Base-by-base conservation (phyloP, 768 basidiomycete genomes). In the Plicaturopsis crispa region DNA sequence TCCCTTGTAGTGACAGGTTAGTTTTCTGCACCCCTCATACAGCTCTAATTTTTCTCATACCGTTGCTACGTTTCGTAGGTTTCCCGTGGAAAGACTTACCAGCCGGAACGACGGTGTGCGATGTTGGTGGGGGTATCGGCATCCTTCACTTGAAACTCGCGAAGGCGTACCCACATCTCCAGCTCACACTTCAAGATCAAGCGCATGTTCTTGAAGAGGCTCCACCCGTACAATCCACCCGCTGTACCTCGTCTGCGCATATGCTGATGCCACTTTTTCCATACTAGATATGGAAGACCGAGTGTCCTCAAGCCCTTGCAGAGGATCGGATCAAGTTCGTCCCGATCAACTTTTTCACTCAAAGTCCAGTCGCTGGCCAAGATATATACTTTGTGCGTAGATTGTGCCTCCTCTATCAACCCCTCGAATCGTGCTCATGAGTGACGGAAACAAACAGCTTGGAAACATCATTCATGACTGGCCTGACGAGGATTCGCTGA, bases 111-210 rank as follows among this genome's bases (percentile, higher is more conserved):
- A 47, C 50, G 3, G 50, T 70, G 12, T 63, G 63, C 36, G 67
- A 70, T 48, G 53, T 69, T 12, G 67, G 65, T 12, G 61, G 65
- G 4, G 60, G 63, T 5, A 54, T 60, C 31, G 69, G 69, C 1
- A 61, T 63, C 31, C 47, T 57, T n/a, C 49, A 59, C 2, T 51
- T 69, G 30, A 41, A 44, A 7, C 52, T 72, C 2, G 40, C 53
- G 1, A 61, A 59, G 41, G 47, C 43, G 3, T 57, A 57, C 42
- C 65, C 67, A 0, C 51, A 58, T 13, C 46, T 69, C 4, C 50
- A 55, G 28, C 36, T 66, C n/a, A 49, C 61, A 18, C 47, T 68
- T 12, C 66, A 70, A 40, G 69, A 69, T 40, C 44, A 57, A 5
- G 58, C 57, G 10, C 26, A 28, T 14, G 26, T 28, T 14, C 26